These are phyloP conservation scores for Dendrobium huoshanense DNA, from an alignment of 106 monocot species.

Conservation along the genomic window DNA sequence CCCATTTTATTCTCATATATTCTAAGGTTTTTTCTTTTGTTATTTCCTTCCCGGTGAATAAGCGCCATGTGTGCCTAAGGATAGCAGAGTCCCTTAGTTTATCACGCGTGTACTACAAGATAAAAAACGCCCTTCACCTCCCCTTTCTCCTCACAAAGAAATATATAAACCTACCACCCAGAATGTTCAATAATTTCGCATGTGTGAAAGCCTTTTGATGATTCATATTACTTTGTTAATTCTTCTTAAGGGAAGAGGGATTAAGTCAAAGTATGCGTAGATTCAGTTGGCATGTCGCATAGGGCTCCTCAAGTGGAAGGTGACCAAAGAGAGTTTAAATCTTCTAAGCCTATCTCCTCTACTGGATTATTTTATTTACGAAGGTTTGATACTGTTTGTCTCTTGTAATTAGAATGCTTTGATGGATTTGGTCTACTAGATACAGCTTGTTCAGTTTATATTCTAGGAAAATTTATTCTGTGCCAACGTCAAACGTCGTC, in stretches of 20 bases:
- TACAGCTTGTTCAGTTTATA: too few species aligned
- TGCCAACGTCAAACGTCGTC: too few species aligned
- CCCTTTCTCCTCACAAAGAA: too few species aligned
- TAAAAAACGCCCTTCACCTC: neutral
- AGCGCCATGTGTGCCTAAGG: neutral
- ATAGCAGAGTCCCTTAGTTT: neutral
- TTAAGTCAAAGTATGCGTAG: neutral
- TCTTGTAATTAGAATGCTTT: neutral
- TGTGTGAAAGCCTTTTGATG: too few species aligned
- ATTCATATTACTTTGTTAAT: too few species aligned
- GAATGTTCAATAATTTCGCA: too few species aligned
- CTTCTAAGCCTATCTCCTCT: neutral
- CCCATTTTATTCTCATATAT: neutral
- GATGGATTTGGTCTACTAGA: too few species aligned
- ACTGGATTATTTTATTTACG: neutral
- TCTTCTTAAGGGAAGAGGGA: neutral
- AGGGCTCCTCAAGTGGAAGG: neutral
- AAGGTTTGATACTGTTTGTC: neutral
- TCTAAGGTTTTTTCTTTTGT: neutral
- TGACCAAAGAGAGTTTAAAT: neutral
- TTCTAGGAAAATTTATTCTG: too few species aligned
- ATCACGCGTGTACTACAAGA: neutral
- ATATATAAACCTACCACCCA: too few species aligned
- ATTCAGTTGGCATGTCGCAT: neutral
- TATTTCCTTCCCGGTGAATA: neutral